These are phyloP conservation scores for Apiotrichum domesticum DNA, from an alignment of 1,284 basidiomycete genomes.

Conservation along the genomic window DNA sequence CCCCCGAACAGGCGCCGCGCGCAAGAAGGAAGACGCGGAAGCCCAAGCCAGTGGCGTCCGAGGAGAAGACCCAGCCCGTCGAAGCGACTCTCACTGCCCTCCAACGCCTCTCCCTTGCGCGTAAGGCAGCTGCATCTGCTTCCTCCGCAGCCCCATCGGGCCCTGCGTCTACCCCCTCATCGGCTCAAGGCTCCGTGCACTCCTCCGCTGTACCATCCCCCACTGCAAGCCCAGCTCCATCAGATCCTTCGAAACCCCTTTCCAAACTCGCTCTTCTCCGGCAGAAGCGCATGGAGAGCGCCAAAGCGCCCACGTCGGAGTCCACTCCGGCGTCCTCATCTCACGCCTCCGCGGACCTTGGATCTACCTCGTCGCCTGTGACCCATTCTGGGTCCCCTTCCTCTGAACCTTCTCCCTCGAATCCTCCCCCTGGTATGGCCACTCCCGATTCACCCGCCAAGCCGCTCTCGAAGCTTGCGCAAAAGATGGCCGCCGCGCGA, in stretches of 20 bases:
- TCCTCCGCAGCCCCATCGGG: background rate
- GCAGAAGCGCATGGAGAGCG: constrained; percentile 48
- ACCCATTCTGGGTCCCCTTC: background rate
- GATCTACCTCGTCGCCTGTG: no score
- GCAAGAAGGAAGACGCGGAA: constrained; percentile 2
- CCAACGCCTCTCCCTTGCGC: constrained; percentile 56
- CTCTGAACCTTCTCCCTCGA: constrained; percentile 1
- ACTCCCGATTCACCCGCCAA: constrained; percentile 22
- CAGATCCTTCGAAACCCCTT: constrained; percentile 43
- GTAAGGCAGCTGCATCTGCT: constrained; percentile 22
- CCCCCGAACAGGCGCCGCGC: constrained; percentile 33
- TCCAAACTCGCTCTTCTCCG: constrained; percentile 67
- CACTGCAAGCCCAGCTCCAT: background rate
- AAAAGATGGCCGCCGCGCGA: constrained; percentile 49
- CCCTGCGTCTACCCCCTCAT: constrained; percentile 20
- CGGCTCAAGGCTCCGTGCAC: constrained; percentile 9
- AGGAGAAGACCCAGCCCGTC: constrained; percentile 5
- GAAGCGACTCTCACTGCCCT: constrained; percentile 61
- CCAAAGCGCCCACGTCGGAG: no score
- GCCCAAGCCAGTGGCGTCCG: background rate
- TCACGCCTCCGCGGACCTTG: no score
- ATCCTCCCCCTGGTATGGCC: no score
- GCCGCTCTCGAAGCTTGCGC: constrained; percentile 53
- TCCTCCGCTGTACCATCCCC: constrained; percentile 3
- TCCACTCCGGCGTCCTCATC: no score